phyloP scores from a whole-genome alignment of 2,329 filamentous ascomycete species.

The Aspergillus amoenus region DNA sequence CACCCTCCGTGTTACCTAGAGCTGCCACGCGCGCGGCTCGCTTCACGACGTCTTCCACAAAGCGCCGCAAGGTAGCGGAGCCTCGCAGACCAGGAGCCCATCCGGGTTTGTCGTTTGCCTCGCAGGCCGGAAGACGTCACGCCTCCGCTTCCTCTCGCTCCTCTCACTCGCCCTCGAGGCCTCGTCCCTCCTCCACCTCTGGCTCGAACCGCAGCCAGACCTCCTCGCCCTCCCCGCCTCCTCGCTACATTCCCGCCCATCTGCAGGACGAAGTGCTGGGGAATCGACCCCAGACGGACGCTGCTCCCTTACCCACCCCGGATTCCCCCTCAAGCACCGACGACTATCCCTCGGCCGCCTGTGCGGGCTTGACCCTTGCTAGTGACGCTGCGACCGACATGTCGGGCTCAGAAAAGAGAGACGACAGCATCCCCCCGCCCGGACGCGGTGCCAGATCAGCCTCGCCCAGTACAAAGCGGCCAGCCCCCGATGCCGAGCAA shows the following conservation, averaged over 20 bases:
- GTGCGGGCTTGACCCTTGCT: slow-evolving; percentile 52
- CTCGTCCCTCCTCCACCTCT: slow-evolving; percentile 24
- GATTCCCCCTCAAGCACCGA: slow-evolving; percentile 27
- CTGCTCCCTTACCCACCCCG: slow-evolving; percentile 37
- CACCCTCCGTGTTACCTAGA: slow-evolving; percentile 31
- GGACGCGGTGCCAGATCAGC: slow-evolving; percentile 29
- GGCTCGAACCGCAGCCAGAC: slow-evolving; percentile 25
- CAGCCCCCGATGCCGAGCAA: slow-evolving; percentile 32
- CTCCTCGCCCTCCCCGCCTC: slow-evolving; percentile 32
- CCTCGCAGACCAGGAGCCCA: slow-evolving; percentile 39
- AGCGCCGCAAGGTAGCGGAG: slow-evolving; percentile 50
- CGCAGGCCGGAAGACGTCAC: slow-evolving; percentile 39
- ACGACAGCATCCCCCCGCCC: slow-evolving; percentile 22
- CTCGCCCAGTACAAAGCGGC: slow-evolving; percentile 38
- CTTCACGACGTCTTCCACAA: slow-evolving; percentile 52
- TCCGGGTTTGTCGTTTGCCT: slow-evolving; percentile 29
- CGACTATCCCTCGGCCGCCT: slow-evolving; percentile 53
- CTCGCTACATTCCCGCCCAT: slow-evolving; percentile 56
- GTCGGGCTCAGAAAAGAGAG: slow-evolving; percentile 37
- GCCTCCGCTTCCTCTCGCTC: slow-evolving; percentile 22
- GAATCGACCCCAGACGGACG: slow-evolving; percentile 31
- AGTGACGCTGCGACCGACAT: slow-evolving; percentile 46
- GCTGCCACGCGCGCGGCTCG: slow-evolving; percentile 48
- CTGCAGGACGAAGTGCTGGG: slow-evolving; percentile 53
- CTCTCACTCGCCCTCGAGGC: slow-evolving; percentile 12